phyloP scores from a whole-genome alignment of 106 monocot species.

The Dendrobium catenatum region DNA sequence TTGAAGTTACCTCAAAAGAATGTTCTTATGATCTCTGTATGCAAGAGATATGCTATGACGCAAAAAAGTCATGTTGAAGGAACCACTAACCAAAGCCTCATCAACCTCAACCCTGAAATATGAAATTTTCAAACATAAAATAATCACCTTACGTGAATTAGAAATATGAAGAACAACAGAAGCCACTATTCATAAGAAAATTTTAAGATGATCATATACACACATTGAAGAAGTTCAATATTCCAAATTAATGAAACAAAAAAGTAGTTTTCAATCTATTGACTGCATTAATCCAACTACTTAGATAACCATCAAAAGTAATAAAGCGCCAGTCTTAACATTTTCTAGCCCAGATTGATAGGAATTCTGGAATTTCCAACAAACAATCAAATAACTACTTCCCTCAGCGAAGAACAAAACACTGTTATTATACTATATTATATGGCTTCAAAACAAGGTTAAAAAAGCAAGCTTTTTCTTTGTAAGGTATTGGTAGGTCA shows the following conservation, averaged over 20 bases:
- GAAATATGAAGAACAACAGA: neutral
- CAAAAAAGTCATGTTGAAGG: constrained; percentile 95
- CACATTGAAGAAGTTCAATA: neutral
- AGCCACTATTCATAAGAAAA: neutral
- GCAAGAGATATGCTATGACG: constrained; percentile 73
- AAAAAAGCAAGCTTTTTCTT: neutral
- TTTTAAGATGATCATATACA: neutral
- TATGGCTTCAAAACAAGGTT: neutral
- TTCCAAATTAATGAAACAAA: neutral
- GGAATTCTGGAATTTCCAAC: neutral
- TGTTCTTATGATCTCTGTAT: constrained; percentile 84
- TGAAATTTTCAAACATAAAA: neutral
- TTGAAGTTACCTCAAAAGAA: constrained; percentile 61
- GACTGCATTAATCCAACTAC: neutral
- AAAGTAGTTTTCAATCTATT: neutral
- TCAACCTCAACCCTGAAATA: constrained; percentile 78
- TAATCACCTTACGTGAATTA: neutral
- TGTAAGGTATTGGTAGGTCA: neutral
- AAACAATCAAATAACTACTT: constrained; percentile 1
- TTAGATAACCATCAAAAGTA: neutral
- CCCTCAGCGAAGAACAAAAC: neutral
- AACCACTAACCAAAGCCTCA: constrained; percentile 68
- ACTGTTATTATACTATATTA: neutral
- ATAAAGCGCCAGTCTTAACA: neutral
- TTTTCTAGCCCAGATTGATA: neutral